Evolutionary conservation across 2,329 filamentous ascomycete species (phyloP).

Genomic region (Neofusicoccum parvum): DNA sequence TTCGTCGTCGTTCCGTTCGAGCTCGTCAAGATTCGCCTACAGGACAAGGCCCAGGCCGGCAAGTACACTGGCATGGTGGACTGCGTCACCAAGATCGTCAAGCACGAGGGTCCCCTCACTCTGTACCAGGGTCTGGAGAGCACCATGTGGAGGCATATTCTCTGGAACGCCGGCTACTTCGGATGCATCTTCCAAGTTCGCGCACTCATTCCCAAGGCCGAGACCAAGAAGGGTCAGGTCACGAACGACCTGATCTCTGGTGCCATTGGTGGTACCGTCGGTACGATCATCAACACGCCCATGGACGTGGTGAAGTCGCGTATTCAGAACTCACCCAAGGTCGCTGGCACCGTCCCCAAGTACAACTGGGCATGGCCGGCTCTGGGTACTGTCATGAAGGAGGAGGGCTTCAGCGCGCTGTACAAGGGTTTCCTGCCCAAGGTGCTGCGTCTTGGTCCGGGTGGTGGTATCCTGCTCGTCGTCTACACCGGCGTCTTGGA

Average conservation of each 20-base stretch:
- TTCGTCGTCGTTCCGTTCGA: constrained; percentile 98
- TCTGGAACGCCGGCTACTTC: constrained; percentile 97
- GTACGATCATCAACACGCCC: constrained; percentile 91
- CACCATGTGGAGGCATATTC: constrained; percentile 91
- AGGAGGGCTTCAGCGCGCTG: constrained; percentile 87
- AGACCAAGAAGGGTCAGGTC: constrained; percentile 79
- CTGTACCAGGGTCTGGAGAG: constrained; percentile 97
- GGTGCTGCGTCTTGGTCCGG: constrained; percentile 76
- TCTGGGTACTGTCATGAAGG: constrained; percentile 81
- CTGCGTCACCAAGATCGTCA: constrained; percentile 78
- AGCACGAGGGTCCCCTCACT: constrained; percentile 79
- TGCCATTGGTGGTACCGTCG: constrained; percentile 82
- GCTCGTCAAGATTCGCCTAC: constrained; percentile 95
- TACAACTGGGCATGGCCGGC: constrained; percentile 99
- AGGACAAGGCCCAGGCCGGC: constrained; percentile 89
- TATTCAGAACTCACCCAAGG: constrained; percentile 89
- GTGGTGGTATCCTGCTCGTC: constrained; percentile 74
- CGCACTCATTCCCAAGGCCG: constrained; percentile 76
- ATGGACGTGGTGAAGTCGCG: constrained; percentile 98
- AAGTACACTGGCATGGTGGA: constrained; percentile 85
- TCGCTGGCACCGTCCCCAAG: constrained; percentile 81
- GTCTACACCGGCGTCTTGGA: constrained; percentile 90
- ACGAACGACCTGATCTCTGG: constrained; percentile 86
- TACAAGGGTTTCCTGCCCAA: constrained; percentile 99
- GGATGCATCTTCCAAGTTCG: constrained; percentile 98